Conservation (phyloP, 2,329 filamentous ascomycete species). For the Dactylellina parvicollis region DNA sequence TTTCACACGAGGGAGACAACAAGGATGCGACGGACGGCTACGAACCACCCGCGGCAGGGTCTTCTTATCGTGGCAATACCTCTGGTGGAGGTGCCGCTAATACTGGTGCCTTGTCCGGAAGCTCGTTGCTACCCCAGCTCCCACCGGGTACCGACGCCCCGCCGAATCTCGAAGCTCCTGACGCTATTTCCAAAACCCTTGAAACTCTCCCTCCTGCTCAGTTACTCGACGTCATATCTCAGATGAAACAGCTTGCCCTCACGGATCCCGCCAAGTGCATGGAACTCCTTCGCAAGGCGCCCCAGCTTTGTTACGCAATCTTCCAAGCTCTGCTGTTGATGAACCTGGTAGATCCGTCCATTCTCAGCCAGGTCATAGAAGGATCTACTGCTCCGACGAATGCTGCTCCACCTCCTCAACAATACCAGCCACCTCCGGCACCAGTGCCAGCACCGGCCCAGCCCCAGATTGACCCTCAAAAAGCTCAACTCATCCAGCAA, state of each 20-base stretch:
- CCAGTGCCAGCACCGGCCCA: slow-evolving; percentile 57
- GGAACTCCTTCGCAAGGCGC: slow-evolving; percentile 71
- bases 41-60: slow-evolving; percentile 56
- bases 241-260: slow-evolving; percentile 73
- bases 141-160: slow-evolving; percentile 71
- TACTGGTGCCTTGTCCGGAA: slow-evolving; percentile 17
- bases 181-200: slow-evolving; percentile 74
- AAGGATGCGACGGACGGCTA: slow-evolving; percentile 65
- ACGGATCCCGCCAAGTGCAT: slow-evolving; percentile 72
- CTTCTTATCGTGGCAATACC: slow-evolving; percentile 34
- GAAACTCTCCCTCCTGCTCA: slow-evolving; percentile 71
- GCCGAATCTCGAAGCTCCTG: slow-evolving; percentile 71
- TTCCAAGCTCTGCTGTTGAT: slow-evolving; percentile 77
- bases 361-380: slow-evolving; percentile 71
- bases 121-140: slow-evolving; percentile 67
- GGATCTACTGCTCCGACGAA: slow-evolving; percentile 60
- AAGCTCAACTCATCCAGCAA: slow-evolving; percentile 70
- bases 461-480: slow-evolving; percentile 61
- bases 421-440: slow-evolving; percentile 59
- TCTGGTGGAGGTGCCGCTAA: slow-evolving; percentile 16
- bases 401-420: slow-evolving; percentile 56
- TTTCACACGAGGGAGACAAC: slow-evolving; percentile 73
- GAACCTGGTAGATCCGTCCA: slow-evolving; percentile 72
- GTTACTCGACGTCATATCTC: slow-evolving; percentile 73
- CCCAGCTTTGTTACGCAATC: slow-evolving; percentile 75